A percentile compares a stretch with the other conserved stretches of the same genome.
Evolutionary conservation across 306 rosid species (phyloP).

Genomic region (Cucumis hystrix): DNA sequence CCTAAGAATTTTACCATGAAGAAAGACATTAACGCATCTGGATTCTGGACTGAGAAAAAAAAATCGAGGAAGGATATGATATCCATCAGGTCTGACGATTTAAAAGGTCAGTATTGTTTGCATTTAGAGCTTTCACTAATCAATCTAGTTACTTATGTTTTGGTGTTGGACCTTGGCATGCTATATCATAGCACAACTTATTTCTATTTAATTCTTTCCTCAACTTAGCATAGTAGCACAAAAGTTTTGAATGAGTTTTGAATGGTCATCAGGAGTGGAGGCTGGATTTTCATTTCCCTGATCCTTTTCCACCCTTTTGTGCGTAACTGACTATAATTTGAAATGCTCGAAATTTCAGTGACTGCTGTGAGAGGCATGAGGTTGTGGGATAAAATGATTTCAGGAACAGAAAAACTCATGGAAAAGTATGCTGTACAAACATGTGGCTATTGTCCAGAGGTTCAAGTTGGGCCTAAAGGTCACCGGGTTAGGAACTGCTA

Average conservation of each 20-base stretch:
- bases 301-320: background rate
- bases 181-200: background rate
- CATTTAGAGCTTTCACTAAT: background rate
- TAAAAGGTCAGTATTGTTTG: constrained; percentile 25
- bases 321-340: background rate
- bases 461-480: constrained; percentile 71
- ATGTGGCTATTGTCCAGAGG: constrained; percentile 66
- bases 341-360: constrained; percentile 16
- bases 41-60: constrained; percentile 36
- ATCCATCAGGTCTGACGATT: constrained; percentile 21
- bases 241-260: background rate
- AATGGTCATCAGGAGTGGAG: background rate
- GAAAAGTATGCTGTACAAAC: constrained; percentile 48
- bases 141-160: background rate
- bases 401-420: constrained; percentile 46
- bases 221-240: background rate
- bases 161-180: background rate
- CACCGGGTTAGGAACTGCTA: constrained; percentile 51
- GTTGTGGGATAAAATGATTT: constrained; percentile 43
- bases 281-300: background rate
- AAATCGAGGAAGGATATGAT: constrained; percentile 3
- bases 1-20: constrained; percentile 28
- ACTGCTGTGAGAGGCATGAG: constrained; percentile 47
- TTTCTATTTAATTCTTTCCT: background rate
- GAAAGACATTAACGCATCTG: constrained; percentile 30